These are phyloP conservation scores for Phytopythium litorale DNA, from an alignment of 352 stramenopile species.

Conservation along the genomic window DNA sequence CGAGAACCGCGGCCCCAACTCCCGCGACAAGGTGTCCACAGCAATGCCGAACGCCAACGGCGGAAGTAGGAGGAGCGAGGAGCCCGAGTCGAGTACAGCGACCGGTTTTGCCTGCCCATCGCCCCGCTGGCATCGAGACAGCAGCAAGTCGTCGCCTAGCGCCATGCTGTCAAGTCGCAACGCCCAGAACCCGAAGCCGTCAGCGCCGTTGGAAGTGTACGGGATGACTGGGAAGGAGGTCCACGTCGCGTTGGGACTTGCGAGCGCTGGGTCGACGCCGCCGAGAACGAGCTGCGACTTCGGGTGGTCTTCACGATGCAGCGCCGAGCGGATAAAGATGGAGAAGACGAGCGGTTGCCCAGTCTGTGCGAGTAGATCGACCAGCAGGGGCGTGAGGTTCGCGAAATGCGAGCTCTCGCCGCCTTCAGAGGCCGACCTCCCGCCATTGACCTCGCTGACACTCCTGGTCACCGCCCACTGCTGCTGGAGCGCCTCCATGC, in stretches of 20 bases:
- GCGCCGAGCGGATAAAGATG: not conserved
- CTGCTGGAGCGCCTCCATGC: conserved; percentile 4
- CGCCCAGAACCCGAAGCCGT: conserved; percentile 2
- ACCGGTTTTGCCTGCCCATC: not conserved
- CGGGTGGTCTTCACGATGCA: not conserved
- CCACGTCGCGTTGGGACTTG: not conserved
- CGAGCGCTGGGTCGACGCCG: not conserved
- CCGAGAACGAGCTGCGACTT: not conserved
- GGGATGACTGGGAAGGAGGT: not conserved
- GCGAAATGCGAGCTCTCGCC: not conserved
- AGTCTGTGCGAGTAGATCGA: not conserved
- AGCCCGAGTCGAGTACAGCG: conserved; percentile 1
- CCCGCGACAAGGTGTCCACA: not conserved
- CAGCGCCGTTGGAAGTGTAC: not conserved
- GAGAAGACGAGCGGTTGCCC: not conserved
- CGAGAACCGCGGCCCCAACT: not conserved
- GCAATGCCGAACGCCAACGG: not conserved
- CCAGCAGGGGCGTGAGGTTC: not conserved
- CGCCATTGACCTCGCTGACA: not conserved
- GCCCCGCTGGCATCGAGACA: not conserved
- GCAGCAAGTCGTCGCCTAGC: not conserved
- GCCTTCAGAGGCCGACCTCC: not conserved
- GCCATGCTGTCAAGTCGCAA: not conserved
- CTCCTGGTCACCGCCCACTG: not conserved
- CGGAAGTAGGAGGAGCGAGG: not conserved